Evolutionary conservation across 176 grass and related monocot genomes (phyloP).

Genomic region (Avena sativa): DNA sequence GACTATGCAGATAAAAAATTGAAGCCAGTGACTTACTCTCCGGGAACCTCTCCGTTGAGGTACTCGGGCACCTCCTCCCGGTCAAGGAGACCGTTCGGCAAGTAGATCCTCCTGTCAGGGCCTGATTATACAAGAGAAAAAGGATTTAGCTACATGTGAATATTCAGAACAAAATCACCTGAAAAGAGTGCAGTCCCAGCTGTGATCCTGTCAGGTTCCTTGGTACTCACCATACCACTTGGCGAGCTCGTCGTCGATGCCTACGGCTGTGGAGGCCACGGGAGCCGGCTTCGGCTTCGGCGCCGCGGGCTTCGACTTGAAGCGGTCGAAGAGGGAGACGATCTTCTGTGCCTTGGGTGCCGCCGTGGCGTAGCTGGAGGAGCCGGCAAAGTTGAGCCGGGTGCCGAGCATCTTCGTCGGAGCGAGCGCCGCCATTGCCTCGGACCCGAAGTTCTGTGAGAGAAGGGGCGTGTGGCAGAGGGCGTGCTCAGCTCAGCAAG

Average conservation of each 20-base stretch:
- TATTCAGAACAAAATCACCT: not conserved
- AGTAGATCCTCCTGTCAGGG: constrained; percentile 92
- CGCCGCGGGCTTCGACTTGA: constrained; percentile 65
- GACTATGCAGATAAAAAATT: not conserved
- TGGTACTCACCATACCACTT: constrained; percentile 89
- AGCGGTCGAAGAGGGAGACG: constrained; percentile 70
- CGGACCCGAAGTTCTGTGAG: constrained; percentile 22
- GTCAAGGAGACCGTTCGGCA: constrained; percentile 91
- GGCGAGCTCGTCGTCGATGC: constrained; percentile 81
- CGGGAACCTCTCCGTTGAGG: constrained; percentile 90
- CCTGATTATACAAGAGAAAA: constrained; percentile 35
- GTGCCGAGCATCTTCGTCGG: constrained; percentile 74
- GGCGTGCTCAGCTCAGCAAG: constrained; percentile 2
- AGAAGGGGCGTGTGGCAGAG: constrained; percentile 13
- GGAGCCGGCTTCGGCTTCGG: constrained; percentile 59
- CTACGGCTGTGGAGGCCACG: constrained; percentile 24
- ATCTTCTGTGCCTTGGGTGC: constrained; percentile 62
- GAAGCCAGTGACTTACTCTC: constrained; percentile 75
- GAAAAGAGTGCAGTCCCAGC: not conserved
- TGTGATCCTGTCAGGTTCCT: not conserved
- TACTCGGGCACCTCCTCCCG: constrained; percentile 89
- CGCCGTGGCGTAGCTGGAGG: constrained; percentile 39
- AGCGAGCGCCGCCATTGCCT: constrained; percentile 57
- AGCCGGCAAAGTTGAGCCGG: constrained; percentile 46
- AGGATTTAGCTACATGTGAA: not conserved